phyloP scores from a whole-genome alignment of 345 rosid species.

The Crucihimalaya himalaica region DNA sequence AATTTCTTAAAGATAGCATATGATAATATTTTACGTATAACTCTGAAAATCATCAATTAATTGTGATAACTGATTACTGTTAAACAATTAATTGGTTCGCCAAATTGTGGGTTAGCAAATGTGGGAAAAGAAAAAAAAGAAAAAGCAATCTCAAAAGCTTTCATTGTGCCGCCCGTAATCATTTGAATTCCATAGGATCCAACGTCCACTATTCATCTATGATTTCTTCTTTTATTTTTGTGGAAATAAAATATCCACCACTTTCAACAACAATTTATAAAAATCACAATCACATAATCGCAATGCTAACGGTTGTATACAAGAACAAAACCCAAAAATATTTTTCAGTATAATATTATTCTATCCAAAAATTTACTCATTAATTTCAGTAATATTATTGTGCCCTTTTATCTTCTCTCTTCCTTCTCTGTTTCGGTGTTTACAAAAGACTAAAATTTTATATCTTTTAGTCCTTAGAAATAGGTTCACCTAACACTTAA shows the following conservation, averaged over 20 bases:
- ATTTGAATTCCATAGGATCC: constrained; percentile 42
- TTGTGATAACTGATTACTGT: neutral
- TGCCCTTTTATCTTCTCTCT: neutral
- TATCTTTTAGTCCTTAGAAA: neutral
- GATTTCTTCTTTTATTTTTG: neutral
- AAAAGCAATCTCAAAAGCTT: constrained; percentile 27
- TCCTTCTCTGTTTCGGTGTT: neutral
- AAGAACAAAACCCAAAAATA: neutral
- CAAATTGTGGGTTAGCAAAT: constrained; percentile 21
- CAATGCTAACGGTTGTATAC: neutral
- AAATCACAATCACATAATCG: neutral
- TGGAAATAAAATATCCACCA: neutral
- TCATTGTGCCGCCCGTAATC: constrained; percentile 41
- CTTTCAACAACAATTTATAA: neutral
- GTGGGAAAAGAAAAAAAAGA: neutral
- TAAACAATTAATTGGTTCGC: neutral
- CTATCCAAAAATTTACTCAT: neutral
- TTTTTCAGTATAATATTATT: too few relatives aligned
- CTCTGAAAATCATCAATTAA: neutral
- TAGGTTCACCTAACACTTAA: constrained; percentile 5
- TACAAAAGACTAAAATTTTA: neutral
- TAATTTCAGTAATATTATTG: too few relatives aligned
- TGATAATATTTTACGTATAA: neutral
- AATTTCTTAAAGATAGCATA: neutral
- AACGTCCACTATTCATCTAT: constrained; percentile 22